These are phyloP conservation scores for Pichia sp. DNA, from an alignment of 1,139 yeast species.

Conservation along the genomic window DNA sequence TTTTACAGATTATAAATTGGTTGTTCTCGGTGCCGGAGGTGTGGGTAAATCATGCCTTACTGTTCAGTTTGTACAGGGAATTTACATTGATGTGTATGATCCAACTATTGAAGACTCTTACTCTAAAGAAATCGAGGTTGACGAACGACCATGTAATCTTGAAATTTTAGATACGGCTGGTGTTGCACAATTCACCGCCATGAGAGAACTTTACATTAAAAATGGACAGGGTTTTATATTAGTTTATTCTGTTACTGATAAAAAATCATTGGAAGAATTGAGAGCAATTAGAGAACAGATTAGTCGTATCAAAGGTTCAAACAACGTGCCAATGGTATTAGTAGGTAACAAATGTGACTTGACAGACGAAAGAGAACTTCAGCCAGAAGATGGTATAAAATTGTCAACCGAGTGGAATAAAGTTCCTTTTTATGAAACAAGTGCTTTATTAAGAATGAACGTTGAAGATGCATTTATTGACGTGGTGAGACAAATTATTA, in stretches of 20 bases:
- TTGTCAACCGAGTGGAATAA: slow-evolving; percentile 64
- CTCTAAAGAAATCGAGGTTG: slow-evolving; percentile 84
- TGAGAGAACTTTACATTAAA: slow-evolving; percentile 92
- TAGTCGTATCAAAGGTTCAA: slow-evolving; percentile 74
- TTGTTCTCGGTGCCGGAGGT: slow-evolving; percentile 97
- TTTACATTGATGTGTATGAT: slow-evolving; percentile 91
- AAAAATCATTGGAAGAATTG: slow-evolving; percentile 73
- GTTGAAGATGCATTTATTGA: slow-evolving; percentile 80
- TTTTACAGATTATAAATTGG: slow-evolving; percentile 66
- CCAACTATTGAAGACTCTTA: slow-evolving; percentile 98
- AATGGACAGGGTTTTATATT: slow-evolving; percentile 87
- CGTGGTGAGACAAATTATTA: slow-evolving; percentile 60
- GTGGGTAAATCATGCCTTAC: slow-evolving; percentile 96
- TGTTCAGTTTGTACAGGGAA: slow-evolving; percentile 83
- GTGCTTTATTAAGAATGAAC: slow-evolving; percentile 87
- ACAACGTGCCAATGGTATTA: slow-evolving; percentile 62
- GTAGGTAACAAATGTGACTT: slow-evolving; percentile 82
- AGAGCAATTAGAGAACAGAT: slow-evolving; percentile 77
- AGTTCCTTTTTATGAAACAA: slow-evolving; percentile 84
- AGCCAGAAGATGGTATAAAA: slow-evolving; percentile 73
- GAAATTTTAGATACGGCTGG: slow-evolving; percentile 98
- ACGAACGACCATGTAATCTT: slow-evolving; percentile 83
- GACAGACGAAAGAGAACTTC: slow-evolving; percentile 70
- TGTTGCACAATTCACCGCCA: slow-evolving; percentile 92
- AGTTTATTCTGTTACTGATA: slow-evolving; percentile 77